Evolutionary conservation across 176 grass and related monocot genomes (phyloP), one percentile per base, ranked within the genome.

Genomic region (Poa annua): DNA sequence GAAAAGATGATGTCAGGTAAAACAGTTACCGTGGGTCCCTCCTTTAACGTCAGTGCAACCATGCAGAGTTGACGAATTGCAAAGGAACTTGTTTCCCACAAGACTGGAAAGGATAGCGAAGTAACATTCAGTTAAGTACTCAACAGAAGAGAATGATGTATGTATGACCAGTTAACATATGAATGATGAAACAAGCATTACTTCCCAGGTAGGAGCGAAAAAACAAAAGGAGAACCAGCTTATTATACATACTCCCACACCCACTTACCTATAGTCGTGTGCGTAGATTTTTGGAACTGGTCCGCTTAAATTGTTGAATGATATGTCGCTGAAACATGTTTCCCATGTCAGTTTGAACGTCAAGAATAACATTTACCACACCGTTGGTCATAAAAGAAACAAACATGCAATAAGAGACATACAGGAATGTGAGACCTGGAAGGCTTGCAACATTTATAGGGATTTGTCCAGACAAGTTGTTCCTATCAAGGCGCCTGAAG

Each of bases 341-440:
- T 59, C 20, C 34, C 42, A 64, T 39, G 33, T 93, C 57, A 88
- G 75, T 62, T 71, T 54, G 50, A 88, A 85, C 71, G 55, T 13
- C n/a, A 79, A 48, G 5, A 83, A 29, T 80, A 67, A 66, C 35
- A 59, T 68, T 81, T 76, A 34, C 25, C 14, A 74, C 36, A 68
- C 20, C 36, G 84, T 52, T 68, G 79, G 1, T 21, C 22, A 34
- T 5, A 45, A 72, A 78, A 84, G 4, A 77, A 75, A 80, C 52
- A 49, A 80, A 80, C 16, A 74, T 74, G 85, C 62, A 59, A 44
- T 68, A 70, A 63, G 82, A 52, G 78, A 92, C 96, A 76, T 93
- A 99, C 96, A 99, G 89, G 87, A 99, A 99, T 86, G 92, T 88
- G 83, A 99, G 93, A 81, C 91, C 91, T 83, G 83, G 80, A 88